A percentile compares a stretch with the other conserved stretches of the same genome.
Conservation (phyloP, 441 rosid species). For the Omphalea diandra region DNA sequence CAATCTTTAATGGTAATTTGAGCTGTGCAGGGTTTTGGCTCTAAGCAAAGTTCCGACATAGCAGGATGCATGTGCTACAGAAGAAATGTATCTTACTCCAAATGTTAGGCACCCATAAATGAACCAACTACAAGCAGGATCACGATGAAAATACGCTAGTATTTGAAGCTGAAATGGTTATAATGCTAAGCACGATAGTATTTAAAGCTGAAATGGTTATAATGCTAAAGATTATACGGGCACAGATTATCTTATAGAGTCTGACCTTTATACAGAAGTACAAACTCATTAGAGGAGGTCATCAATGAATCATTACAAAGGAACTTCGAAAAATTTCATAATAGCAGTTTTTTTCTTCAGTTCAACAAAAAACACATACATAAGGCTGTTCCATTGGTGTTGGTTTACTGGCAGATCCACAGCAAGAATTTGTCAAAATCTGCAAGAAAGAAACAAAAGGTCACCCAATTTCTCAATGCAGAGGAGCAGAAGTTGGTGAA, state of each 20-base stretch:
- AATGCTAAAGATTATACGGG: neutral
- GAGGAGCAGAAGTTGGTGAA: no score
- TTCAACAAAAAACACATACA: no score
- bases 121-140: neutral
- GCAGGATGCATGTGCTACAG: neutral
- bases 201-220: neutral
- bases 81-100: neutral
- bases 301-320: neutral
- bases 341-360: no score
- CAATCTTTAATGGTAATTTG: no score
- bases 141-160: neutral
- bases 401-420: neutral
- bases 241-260: neutral
- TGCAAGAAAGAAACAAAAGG: neutral
- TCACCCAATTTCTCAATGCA: neutral
- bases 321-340: no score
- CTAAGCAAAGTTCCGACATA: neutral
- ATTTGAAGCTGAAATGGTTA: no score
- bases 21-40: no score
- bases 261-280: neutral
- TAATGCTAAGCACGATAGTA: no score
- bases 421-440: neutral
- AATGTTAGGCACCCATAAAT: neutral
- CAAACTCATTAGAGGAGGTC: neutral
- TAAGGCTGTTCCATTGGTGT: no score